phyloP scores from a whole-genome alignment of 2,329 filamentous ascomycete genomes.

The Aspergillus sp. region DNA sequence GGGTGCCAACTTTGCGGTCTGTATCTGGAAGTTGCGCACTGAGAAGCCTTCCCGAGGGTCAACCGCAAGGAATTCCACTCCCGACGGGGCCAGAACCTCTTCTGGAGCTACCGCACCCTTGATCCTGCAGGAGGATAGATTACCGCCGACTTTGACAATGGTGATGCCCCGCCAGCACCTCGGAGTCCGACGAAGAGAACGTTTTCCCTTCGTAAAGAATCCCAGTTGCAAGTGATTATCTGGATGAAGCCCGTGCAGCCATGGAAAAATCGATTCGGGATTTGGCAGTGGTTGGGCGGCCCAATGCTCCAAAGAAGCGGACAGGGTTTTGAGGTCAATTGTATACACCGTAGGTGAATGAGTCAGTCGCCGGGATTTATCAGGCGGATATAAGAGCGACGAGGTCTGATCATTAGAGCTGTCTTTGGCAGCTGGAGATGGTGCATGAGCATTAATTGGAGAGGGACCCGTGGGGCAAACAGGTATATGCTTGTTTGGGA shows the following conservation, averaged over 20 bases:
- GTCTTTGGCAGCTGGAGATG: conserved; percentile 64
- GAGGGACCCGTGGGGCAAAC: conserved; percentile 79
- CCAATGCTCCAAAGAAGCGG: conserved; percentile 71
- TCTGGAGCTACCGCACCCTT: conserved; percentile 84
- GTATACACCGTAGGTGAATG: conserved; percentile 67
- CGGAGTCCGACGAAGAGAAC: conserved; percentile 68
- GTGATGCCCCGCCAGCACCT: conserved; percentile 78
- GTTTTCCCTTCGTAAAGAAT: conserved; percentile 81
- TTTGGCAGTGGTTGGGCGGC: conserved; percentile 81
- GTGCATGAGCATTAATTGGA: conserved; percentile 61
- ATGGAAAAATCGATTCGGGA: conserved; percentile 86
- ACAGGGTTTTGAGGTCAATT: conserved; percentile 68
- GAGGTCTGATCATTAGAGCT: conserved; percentile 57
- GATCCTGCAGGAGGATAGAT: conserved; percentile 71
- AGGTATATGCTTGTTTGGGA: conserved; percentile 91
- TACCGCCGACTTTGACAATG: conserved; percentile 84
- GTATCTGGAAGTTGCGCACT: conserved; percentile 96
- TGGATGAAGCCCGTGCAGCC: conserved; percentile 90
- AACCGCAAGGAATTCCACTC: conserved; percentile 71
- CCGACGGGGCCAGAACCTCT: conserved; percentile 67
- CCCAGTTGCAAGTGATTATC: conserved; percentile 85
- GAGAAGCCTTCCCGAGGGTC: conserved; percentile 92
- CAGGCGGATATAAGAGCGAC: conserved; percentile 75
- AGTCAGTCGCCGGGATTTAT: conserved; percentile 60
- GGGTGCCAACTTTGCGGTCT: conserved; percentile 81